Evolutionary conservation across 2,329 filamentous ascomycete genomes (phyloP), one percentile per base, ranked within the genome.

Genomic region (Hypoxylon rubiginosum): DNA sequence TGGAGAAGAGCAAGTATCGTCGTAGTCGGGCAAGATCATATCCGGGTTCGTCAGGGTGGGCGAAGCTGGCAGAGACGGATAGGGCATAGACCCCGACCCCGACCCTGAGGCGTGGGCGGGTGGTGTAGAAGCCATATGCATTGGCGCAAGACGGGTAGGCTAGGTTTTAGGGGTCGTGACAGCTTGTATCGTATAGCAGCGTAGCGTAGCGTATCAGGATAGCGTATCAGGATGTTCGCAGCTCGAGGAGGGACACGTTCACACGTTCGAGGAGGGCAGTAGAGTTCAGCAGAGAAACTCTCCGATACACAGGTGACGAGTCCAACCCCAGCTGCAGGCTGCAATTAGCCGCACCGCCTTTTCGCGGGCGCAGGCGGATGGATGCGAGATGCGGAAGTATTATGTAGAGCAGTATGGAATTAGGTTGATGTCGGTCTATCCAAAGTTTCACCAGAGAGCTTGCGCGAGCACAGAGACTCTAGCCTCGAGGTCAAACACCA

Each of bases 1-100:
- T 75, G 84, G 81, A 76, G 84, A 82, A 75, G 86, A 80, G 77
- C 82, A 77, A 78, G 86, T 76, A 77, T 84, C 85, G 70, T 89
- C 87, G 75, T 90, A 89, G 76, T 91, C 90, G 66, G 94, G 94
- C 56, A 97, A 83, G 74, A 97, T 97, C 93, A 97, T 94, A 78
- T 97, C 94, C 56, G 94, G 93, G 79, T 97, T 97, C 60, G 93
- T 97, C 74, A 97, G 83, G 2, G 94, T 97, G 50, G 94, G 94
- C 64, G 93, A 97, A 11, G 88, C 89, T 69, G 91, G 90, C 62
- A 84, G 79, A 48, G 84, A 76, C 17, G 82, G 79, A 71, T 86
- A 84, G 46, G 79, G 66, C 59, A 74, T 68, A 54, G 74, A 74
- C 66, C 66, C 69, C 45, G 71, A 69, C 45, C 59, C 55, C n/a